Percentiles rank a stretch among this genome's conserved stretches.
These are phyloP conservation scores for Mycena epipterygia DNA, from an alignment of 768 basidiomycete species.

Conservation along the genomic window DNA sequence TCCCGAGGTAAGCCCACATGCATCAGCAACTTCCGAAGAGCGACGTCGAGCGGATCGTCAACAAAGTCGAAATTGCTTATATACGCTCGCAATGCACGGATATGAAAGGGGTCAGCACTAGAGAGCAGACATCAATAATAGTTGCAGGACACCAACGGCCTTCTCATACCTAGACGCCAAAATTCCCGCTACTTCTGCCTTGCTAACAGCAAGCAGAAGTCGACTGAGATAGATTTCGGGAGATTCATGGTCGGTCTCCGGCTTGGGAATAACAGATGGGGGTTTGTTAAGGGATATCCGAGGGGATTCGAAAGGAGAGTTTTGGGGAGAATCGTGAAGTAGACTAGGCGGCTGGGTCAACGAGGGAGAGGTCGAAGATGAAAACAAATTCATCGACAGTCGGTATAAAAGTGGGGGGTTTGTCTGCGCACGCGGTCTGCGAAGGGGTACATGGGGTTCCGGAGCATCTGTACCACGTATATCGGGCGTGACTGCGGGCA, in stretches of 20 bases:
- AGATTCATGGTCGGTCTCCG: slow-evolving; percentile 70
- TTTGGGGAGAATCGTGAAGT: slow-evolving; percentile 31
- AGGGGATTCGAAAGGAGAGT: slow-evolving; percentile 53
- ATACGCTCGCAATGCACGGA: slow-evolving; percentile 76
- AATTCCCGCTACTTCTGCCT: slow-evolving; percentile 84
- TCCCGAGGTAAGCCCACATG: slow-evolving; percentile 92
- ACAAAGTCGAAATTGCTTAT: slow-evolving; percentile 84
- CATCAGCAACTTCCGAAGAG: slow-evolving; percentile 91
- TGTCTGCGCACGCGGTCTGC: slow-evolving; percentile 62
- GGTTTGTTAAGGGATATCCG: slow-evolving; percentile 60
- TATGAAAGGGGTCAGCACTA: slow-evolving; percentile 82
- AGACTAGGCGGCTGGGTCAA: slow-evolving; percentile 20
- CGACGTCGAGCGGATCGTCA: slow-evolving; percentile 89
- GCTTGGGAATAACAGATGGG: slow-evolving; percentile 63
- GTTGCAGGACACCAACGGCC: not conserved
- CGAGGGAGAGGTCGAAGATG: slow-evolving; percentile 49
- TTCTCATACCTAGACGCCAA: slow-evolving; percentile 82
- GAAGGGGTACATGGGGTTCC: slow-evolving; percentile 38
- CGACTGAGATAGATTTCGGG: slow-evolving; percentile 78
- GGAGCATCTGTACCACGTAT: not conserved
- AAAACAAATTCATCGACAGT: slow-evolving; percentile 75
- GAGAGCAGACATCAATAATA: slow-evolving; percentile 22
- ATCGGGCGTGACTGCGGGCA: slow-evolving; percentile 17
- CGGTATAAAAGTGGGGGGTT: slow-evolving; percentile 81
- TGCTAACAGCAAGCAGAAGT: slow-evolving; percentile 73